These are phyloP conservation scores for Kalmanozyma brasiliensis DNA, from an alignment of 1,284 basidiomycete genomes.

Conservation along the genomic window DNA sequence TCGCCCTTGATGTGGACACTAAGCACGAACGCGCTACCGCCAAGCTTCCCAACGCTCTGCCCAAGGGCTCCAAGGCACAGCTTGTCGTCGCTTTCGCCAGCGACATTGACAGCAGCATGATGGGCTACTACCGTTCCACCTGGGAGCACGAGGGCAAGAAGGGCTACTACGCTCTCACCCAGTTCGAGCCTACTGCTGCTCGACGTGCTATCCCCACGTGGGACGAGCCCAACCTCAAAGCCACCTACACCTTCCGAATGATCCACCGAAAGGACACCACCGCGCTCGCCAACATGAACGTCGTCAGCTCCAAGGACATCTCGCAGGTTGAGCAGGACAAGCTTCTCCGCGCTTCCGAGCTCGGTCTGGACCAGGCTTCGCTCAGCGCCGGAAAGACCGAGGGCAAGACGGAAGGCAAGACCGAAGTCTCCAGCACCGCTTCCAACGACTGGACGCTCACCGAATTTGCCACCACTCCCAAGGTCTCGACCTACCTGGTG, in stretches of 20 bases:
- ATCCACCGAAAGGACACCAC: slow-evolving; percentile 79
- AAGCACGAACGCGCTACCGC: slow-evolving; percentile 61
- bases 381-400: slow-evolving; percentile 70
- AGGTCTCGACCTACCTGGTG: slow-evolving; percentile 90
- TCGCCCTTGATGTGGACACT: slow-evolving; percentile 70
- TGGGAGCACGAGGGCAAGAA: slow-evolving; percentile 70
- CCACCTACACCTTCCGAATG: slow-evolving; percentile 83
- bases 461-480: slow-evolving; percentile 65
- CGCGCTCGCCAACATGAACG: slow-evolving; percentile 82
- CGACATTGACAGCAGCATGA: slow-evolving; percentile 63
- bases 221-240: slow-evolving; percentile 94
- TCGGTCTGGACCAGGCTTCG: slow-evolving; percentile 74
- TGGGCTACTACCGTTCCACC: slow-evolving; percentile 68
- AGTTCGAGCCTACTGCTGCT: slow-evolving; percentile 82
- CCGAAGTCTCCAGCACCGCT: slow-evolving; percentile 29
- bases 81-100: slow-evolving; percentile 59
- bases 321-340: slow-evolving; percentile 52
- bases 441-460: slow-evolving; percentile 67
- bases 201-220: slow-evolving; percentile 75
- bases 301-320: slow-evolving; percentile 45
- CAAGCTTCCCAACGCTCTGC: slow-evolving; percentile 53
- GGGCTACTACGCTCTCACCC: slow-evolving; percentile 63
- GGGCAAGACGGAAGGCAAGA: slow-evolving; percentile 64
- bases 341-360: slow-evolving; percentile 71
- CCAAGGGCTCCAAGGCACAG: slow-evolving; percentile 58